A percentile compares a stretch with the other conserved stretches of the same genome.
phyloP scores from a whole-genome alignment of 495 filamentous ascomycete genomes.

The Cryomyces antarcticus region DNA sequence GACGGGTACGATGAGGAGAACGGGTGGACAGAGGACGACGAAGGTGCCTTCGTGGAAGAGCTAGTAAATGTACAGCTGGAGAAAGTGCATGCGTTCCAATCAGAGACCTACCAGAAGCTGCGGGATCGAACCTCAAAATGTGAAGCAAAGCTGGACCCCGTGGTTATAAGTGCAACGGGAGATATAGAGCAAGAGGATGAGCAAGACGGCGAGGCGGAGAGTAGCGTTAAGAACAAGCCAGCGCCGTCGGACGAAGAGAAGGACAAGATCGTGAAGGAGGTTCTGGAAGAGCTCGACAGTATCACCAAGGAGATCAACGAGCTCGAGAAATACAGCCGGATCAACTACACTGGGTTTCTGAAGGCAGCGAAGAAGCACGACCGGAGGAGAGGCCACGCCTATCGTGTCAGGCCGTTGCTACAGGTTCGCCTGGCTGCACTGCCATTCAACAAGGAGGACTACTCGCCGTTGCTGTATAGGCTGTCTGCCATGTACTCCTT shows the following conservation, averaged over 20 bases:
- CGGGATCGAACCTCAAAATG: slow-evolving; percentile 41
- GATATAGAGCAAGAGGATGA: slow-evolving; percentile 29
- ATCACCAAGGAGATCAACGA: slow-evolving; percentile 85
- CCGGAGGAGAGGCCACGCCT: slow-evolving; percentile 54
- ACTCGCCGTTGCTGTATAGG: slow-evolving; percentile 72
- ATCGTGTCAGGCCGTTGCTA: slow-evolving; percentile 75
- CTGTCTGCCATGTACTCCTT: slow-evolving; percentile 92
- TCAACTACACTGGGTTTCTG: slow-evolving; percentile 94
- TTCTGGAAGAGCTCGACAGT: slow-evolving; percentile 56
- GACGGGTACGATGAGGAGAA: slow-evolving; percentile 30
- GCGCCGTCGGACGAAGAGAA: slow-evolving; percentile 19
- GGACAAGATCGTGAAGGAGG: slow-evolving; percentile 37
- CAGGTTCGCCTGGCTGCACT: slow-evolving; percentile 69
- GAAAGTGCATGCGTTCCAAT: slow-evolving; percentile 83
- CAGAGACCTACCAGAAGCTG: slow-evolving; percentile 47
- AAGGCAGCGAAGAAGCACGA: slow-evolving; percentile 99
- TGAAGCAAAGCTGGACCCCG: slow-evolving; percentile 35
- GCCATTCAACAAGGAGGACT: slow-evolving; percentile 90
- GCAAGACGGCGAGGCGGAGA: slow-evolving; percentile 10
- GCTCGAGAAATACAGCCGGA: slow-evolving; percentile 80
- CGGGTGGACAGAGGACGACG: slow-evolving; percentile 87
- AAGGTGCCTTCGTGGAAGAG: slow-evolving; percentile 83
- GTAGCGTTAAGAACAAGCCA: slow-evolving; percentile 13
- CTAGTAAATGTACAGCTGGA: slow-evolving; percentile 84
- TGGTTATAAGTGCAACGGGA: slow-evolving; percentile 20